Percentiles rank a stretch among this genome's conserved stretches.
Evolutionary conservation across 2,329 filamentous ascomycete genomes (phyloP).

Genomic region (Colletotrichum theobromicola): DNA sequence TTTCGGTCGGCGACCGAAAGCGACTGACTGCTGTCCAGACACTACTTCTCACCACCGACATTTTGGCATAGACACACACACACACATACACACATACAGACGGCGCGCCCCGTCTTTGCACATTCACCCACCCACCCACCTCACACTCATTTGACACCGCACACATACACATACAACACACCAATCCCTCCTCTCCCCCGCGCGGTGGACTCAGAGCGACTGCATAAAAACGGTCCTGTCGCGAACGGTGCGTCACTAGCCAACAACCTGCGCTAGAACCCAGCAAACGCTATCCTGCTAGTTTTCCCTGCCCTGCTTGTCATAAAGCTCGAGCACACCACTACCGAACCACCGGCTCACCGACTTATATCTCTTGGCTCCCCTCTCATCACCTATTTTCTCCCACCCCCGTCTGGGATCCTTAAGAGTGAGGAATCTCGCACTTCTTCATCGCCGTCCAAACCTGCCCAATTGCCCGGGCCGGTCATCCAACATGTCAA

Average conservation of each 20-base stretch:
- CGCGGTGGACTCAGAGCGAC: background rate
- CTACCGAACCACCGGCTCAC: background rate
- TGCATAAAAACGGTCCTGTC: slow-evolving; percentile 20
- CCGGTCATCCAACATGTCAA: slow-evolving; percentile 11
- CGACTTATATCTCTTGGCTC: slow-evolving; percentile 21
- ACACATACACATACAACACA: background rate
- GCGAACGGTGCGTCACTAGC: slow-evolving; percentile 21
- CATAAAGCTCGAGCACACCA: slow-evolving; percentile 22
- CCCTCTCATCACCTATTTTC: slow-evolving; percentile 2
- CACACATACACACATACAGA: background rate
- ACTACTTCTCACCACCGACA: background rate
- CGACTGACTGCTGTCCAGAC: slow-evolving; percentile 1
- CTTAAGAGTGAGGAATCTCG: background rate
- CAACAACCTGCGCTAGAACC: slow-evolving; percentile 7
- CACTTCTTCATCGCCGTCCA: background rate
- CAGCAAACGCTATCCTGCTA: slow-evolving; percentile 8
- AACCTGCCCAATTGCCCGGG: background rate
- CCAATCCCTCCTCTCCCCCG: background rate
- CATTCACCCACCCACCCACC: background rate
- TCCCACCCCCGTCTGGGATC: background rate
- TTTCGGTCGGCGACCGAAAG: slow-evolving; percentile 19
- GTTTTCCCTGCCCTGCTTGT: slow-evolving; percentile 8
- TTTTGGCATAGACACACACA: background rate
- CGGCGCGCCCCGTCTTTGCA: background rate
- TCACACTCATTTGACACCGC: background rate